Percentiles rank a stretch among this genome's conserved stretches.
Evolutionary conservation across 805 yeast genomes (phyloP).

Genomic region (Millerago galiae): DNA sequence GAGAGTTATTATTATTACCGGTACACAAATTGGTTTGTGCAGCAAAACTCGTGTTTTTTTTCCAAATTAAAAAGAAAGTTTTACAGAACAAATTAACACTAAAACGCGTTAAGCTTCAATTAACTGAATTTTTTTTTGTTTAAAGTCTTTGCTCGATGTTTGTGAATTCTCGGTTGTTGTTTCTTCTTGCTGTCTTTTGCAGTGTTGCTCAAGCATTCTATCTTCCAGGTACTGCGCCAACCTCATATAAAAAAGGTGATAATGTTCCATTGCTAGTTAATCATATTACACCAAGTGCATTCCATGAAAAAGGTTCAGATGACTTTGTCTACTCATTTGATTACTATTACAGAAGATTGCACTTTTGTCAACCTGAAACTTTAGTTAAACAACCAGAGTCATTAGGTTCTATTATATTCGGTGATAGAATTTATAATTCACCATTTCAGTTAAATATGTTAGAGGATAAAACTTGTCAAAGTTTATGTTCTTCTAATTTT

Average conservation of each 20-base stretch:
- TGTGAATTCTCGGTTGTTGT: background rate
- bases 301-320: conserved; percentile 34
- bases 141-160: background rate
- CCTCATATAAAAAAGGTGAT: conserved; percentile 73
- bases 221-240: conserved; percentile 94
- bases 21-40: no score
- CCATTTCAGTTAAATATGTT: conserved; percentile 81
- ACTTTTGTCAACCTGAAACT: conserved; percentile 67
- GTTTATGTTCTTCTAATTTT: conserved; percentile 57
- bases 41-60: no score
- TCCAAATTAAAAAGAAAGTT: no score
- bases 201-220: conserved; percentile 52
- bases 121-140: background rate
- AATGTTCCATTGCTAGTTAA: conserved; percentile 75
- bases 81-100: background rate
- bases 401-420: conserved; percentile 87
- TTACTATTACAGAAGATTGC: conserved; percentile 77
- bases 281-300: conserved; percentile 76
- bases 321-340: conserved; percentile 69
- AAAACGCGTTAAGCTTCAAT: background rate
- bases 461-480: conserved; percentile 58
- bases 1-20: no score
- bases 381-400: conserved; percentile 71
- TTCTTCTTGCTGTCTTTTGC: background rate
- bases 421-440: conserved; percentile 91